phyloP scores from a whole-genome alignment of 83 land plant species.

The Picea mariana region DNA sequence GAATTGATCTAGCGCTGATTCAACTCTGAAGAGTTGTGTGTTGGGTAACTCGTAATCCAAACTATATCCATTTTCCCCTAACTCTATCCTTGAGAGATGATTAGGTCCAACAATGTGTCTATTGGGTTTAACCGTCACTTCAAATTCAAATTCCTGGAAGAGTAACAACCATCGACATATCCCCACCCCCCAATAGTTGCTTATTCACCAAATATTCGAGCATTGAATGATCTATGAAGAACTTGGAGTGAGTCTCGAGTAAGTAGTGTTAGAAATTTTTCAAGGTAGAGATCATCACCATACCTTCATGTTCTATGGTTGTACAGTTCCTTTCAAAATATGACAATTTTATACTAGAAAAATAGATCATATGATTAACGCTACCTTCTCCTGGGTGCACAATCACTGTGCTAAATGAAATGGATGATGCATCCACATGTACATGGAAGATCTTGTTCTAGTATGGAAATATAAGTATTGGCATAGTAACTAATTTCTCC shows the following conservation, averaged over 20 bases:
- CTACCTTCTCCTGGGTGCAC: too few species aligned
- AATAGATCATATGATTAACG: too few species aligned
- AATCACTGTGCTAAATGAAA: too few species aligned
- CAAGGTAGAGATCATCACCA: neutral
- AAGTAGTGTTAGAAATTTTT: neutral
- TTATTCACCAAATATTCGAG: neutral
- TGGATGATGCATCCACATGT: too few species aligned
- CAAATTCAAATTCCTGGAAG: neutral
- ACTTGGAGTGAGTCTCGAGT: neutral
- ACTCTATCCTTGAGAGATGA: neutral
- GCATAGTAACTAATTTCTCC: too few species aligned
- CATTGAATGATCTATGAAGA: neutral
- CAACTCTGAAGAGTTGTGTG: neutral
- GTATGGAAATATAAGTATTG: too few species aligned
- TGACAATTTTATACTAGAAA: too few species aligned
- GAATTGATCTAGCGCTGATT: neutral
- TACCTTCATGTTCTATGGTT: neutral
- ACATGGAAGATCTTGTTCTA: too few species aligned
- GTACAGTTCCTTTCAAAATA: neutral
- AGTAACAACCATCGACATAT: neutral
- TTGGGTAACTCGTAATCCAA: neutral
- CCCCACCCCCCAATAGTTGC: neutral
- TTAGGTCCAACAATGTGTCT: neutral
- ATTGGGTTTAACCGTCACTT: neutral
- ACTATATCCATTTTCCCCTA: accelerated